Base-by-base conservation (phyloP, 306 rosid species). In the Vicia sativa region DNA sequence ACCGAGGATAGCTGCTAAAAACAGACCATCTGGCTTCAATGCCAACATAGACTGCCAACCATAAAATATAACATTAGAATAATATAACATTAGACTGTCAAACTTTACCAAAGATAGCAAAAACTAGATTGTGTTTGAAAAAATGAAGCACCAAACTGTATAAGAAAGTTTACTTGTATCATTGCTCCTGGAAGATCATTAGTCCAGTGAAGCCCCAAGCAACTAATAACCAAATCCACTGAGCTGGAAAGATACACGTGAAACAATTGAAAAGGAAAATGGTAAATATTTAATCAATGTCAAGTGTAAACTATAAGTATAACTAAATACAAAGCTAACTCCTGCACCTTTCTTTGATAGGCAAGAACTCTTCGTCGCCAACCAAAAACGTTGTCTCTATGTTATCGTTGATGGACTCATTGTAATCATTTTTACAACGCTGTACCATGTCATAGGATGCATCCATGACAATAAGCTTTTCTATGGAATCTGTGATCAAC, bases 151-250 rank as follows among this genome's bases (percentile, higher is more conserved):
- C 28, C 3, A 25, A 25, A 25, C 6, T 45, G 29, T 9, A 67
- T 44, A 18, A 13, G 61, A 26, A 9, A 14, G 43, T 29, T 34
- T 34, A 83, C 98, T 88, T 92, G 98, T 80, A 92, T 90, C 98
- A 92, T 90, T 72, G 98, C 96, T 80, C 96, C 98, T 2, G 98
- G 98, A 63, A 92, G 91, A 83, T 92, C 98, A 78, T 92, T 92
- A 73, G 93, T 92, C 98, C 98, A 92, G 68, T 92, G 98, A 28
- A 92, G 91, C 42, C 96, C 96, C 87, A 92, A 80, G 85, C 96
- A 92, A 70, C 98, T 90, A 45, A 92, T 72, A 71, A 92, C 75
- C 86, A 92, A 82, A 83, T 92, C 96, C 72, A 92, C 74, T 63
- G 96, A 87, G 80, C 98, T 92, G 80, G 78, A 84, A 43, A 72